A percentile compares a stretch with the other conserved stretches of the same genome.
phyloP scores from a whole-genome alignment of 1,284 basidiomycete genomes.

The Crucibulum cyathiforme region DNA sequence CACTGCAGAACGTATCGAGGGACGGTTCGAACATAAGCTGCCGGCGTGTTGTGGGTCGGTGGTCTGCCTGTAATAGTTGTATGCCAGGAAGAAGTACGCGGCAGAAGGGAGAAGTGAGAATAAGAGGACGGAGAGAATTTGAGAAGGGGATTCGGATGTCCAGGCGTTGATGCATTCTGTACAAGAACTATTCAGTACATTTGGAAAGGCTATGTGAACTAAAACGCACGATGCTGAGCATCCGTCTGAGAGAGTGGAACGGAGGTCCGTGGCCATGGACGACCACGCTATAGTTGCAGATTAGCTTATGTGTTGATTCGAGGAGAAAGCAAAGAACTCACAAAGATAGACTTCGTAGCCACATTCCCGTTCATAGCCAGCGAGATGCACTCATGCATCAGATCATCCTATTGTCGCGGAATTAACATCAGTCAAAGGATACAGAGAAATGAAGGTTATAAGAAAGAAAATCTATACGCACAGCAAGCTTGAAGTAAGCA shows the following conservation, averaged over 20 bases:
- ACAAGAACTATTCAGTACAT: neutral
- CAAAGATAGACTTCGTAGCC: constrained; percentile 42
- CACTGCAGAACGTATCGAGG: constrained; percentile 6
- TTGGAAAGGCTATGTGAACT: neutral
- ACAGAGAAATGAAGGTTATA: neutral
- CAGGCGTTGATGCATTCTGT: constrained; percentile 65
- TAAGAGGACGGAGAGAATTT: constrained; percentile 62
- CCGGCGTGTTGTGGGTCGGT: constrained; percentile 60
- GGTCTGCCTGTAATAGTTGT: constrained; percentile 74
- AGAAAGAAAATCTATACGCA: constrained; percentile 5
- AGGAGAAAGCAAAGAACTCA: constrained; percentile 17
- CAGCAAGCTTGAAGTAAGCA: constrained; percentile 67
- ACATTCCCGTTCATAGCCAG: constrained; percentile 37
- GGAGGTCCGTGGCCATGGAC: constrained; percentile 46
- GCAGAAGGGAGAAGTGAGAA: constrained; percentile 55
- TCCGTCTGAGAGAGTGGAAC: constrained; percentile 37
- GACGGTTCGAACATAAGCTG: constrained; percentile 23
- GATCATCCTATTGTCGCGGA: constrained; percentile 45
- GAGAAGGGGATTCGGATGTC: constrained; percentile 62
- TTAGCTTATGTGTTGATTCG: neutral
- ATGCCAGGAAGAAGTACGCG: constrained; percentile 65
- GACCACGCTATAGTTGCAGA: constrained; percentile 33
- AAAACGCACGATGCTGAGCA: constrained; percentile 53
- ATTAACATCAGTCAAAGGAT: neutral
- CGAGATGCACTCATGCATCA: constrained; percentile 55